Base-by-base conservation (phyloP, 352 stramenopile genomes). In the Phytopythium helicoides region DNA sequence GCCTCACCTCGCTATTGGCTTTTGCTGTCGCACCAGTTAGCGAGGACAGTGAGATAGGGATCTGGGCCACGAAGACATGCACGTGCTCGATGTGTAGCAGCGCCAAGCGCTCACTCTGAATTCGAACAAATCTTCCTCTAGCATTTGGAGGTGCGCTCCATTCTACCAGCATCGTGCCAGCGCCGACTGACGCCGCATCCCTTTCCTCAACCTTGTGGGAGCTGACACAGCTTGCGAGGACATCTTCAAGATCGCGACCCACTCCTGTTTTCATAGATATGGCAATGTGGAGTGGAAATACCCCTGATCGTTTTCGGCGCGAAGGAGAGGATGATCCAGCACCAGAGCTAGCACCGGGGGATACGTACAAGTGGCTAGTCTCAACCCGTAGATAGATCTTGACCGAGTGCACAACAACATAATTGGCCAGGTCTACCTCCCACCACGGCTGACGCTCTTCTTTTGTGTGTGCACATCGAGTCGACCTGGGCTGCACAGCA, bases 191-290 rank as follows among this genome's bases (percentile, higher is more conserved):
- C 12, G 66, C 47, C 1, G 53, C 52, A 1, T 49, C 48, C 18
- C 66, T 71, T 15, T 77, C 65, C 0, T 34, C 25, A 0, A 86
- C 40, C 9, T 62, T 68, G 10, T 79, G 49, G 0, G 53, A 72
- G 41, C 62, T 81, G 40, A 86, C 76, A 45, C 62, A 68, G 52
- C 76, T 79, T 0, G 65, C 64, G 36, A 89, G 31, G 42, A 86
- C 71, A 36, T 87, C 73, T 38, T 83, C 76, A 12, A 79, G 68
- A 51, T 87, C 72, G 7, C 73, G 71, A 9, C 67, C 73, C 12
- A 81, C 61, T 2, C 78, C 78, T 4, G 71, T 77, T 45, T 83
- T 89, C 78, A 87, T 89, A 5, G 73, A 87, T 21, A 89, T 56
- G 22, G 45, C 71, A 9, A 89, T 56, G 42, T 89, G 64, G 1